Conservation (phyloP, 1,284 basidiomycete genomes). For the Prillingera fragicola region DNA sequence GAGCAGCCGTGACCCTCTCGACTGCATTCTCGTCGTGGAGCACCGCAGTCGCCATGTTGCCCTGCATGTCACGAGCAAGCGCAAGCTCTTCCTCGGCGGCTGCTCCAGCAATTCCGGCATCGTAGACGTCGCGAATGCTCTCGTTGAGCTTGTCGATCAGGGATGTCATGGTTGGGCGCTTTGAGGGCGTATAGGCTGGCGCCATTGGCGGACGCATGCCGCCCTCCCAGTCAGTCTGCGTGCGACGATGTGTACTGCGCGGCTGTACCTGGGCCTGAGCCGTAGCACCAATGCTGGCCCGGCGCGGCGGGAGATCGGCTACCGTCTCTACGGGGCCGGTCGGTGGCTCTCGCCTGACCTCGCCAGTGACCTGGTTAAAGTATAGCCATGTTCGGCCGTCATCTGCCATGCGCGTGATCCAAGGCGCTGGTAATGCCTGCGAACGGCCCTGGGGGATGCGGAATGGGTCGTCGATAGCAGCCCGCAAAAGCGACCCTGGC, state of each 20-base stretch:
- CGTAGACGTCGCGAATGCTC: constrained; percentile 35
- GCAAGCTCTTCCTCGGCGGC: constrained; percentile 40
- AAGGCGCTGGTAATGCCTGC: constrained; percentile 75
- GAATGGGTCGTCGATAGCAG: constrained; percentile 23
- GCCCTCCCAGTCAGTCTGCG: constrained; percentile 15
- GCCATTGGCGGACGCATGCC: constrained; percentile 18
- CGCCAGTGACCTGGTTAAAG: constrained; percentile 64
- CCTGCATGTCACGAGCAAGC: constrained; percentile 25
- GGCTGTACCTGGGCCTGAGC: background rate
- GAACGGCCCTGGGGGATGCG: constrained; percentile 50
- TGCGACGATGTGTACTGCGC: background rate
- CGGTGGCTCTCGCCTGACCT: constrained; percentile 53
- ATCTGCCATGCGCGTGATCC: constrained; percentile 71
- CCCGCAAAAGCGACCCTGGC: background rate
- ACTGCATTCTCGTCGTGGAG: constrained; percentile 32
- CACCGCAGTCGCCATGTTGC: constrained; percentile 23
- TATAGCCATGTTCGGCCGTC: constrained; percentile 80
- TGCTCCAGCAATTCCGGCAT: constrained; percentile 36
- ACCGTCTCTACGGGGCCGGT: constrained; percentile 1
- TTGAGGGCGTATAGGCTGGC: background rate
- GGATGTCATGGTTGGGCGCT: constrained; percentile 19
- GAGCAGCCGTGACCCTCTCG: constrained; percentile 18
- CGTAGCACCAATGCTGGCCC: background rate
- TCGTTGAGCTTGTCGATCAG: constrained; percentile 34
- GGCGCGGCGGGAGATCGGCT: constrained; percentile 1